Evolutionary conservation across 331 rosid species (phyloP).

Genomic region (Erythrophleum ivorense): DNA sequence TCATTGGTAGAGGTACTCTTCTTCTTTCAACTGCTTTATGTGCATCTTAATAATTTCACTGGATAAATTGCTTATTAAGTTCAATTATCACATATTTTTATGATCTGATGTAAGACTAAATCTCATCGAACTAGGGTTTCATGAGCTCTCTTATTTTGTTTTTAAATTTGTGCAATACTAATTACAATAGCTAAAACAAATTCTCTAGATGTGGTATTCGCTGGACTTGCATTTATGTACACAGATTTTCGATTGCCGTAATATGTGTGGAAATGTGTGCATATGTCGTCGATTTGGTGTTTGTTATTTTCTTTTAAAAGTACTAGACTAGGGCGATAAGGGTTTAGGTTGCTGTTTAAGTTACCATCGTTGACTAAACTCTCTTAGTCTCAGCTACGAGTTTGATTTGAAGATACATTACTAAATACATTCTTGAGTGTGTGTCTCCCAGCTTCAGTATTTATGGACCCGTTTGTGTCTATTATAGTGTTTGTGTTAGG

Average conservation of each 20-base stretch:
- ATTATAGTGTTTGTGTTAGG: neutral
- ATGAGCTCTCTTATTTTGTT: neutral
- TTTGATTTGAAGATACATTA: neutral
- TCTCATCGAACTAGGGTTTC: conserved; percentile 37
- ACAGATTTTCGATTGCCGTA: neutral
- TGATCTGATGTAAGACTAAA: neutral
- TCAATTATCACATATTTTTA: neutral
- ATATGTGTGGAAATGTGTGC: neutral
- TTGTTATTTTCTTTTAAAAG: neutral
- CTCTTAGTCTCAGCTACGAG: neutral
- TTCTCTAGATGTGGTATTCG: neutral
- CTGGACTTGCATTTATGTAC: neutral
- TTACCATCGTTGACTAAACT: neutral
- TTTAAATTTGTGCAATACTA: neutral
- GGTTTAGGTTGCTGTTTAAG: neutral
- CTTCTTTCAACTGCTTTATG: neutral
- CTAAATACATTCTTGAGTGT: neutral
- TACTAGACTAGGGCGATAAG: neutral
- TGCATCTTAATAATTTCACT: neutral
- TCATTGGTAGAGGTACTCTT: conserved; percentile 38
- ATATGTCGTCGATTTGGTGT: neutral
- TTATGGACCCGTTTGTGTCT: neutral
- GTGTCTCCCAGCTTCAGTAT: neutral
- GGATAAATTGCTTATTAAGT: neutral
- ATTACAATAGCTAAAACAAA: neutral